Evolutionary conservation across 1,139 yeast species (phyloP), one percentile per base, ranked within the genome.

Genomic region (Pneumocystis murina): DNA sequence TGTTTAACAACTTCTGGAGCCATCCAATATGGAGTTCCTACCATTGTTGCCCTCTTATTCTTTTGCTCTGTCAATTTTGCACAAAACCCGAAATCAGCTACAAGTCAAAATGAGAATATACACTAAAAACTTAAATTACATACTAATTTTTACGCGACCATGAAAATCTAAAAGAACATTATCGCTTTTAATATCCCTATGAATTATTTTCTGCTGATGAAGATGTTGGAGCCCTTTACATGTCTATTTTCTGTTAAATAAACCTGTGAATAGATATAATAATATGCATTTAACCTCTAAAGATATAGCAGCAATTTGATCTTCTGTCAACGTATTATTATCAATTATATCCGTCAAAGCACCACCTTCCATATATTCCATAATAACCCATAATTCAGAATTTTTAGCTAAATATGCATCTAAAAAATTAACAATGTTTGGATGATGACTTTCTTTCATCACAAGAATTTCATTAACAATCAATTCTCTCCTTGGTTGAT

Each of bases 1-100:
- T 91, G 97, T 75, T 90, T 88, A 63, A 92, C 97, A 62, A 92
- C 97, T 76, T 92, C 98, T 2, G 98, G 98, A 0, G 98, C 98
- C 98, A 92, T 92, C 98, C 98, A 92, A 74, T 92, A 92, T 14
- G 98, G 98, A 0, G 98, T 92, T 55, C 98, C 98, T 4, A 91
- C 98, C 97, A 92, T 90, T 0, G 98, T 92, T 10, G 97, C 97
- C 68, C 98, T 82, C 75, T 92, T 92, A 68, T 86, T 86, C 75
- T 94, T 84, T 73, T 89, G 92, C 68, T 88, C 95, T 1, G 97
- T 92, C 69, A 92, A 79, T 74, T 90, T 90, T 35, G 98, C 98
- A 77, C 98, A 92, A 78, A 92, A 92, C 0, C 98, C 98, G 75
- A 92, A 92, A 77, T 92, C 98, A 2, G 98, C 63, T 61, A 30